A percentile compares a stretch with the other conserved stretches of the same genome.
phyloP scores from a whole-genome alignment of 805 yeast species.

The Yarrowia hollandica region DNA sequence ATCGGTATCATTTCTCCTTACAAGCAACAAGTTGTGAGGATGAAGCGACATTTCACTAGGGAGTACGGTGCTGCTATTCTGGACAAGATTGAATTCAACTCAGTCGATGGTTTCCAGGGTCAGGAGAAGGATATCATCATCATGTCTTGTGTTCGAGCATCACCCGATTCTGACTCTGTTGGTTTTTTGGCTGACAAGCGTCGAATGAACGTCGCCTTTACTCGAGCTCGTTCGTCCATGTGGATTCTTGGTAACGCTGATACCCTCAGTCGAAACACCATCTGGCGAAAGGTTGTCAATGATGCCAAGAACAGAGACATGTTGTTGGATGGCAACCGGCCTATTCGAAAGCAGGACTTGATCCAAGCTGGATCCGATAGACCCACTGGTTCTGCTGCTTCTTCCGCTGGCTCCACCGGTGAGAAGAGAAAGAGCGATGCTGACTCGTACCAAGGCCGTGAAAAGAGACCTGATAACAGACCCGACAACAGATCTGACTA shows the following conservation, averaged over 20 bases:
- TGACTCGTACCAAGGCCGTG: neutral
- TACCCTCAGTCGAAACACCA: slow-evolving; percentile 62
- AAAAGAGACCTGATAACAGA: slow-evolving; percentile 1
- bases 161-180: slow-evolving; percentile 54
- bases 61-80: slow-evolving; percentile 64
- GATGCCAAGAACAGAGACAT: slow-evolving; percentile 32
- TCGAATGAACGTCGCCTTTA: slow-evolving; percentile 95
- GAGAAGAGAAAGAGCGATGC: neutral
- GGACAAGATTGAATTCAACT: slow-evolving; percentile 78
- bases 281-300: slow-evolving; percentile 70
- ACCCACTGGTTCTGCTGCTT: neutral
- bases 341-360: slow-evolving; percentile 1
- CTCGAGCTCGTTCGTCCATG: slow-evolving; percentile 87
- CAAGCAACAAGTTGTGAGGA: slow-evolving; percentile 72
- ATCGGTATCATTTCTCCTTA: slow-evolving; percentile 95
- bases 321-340: neutral
- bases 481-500: neutral
- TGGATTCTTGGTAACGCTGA: slow-evolving; percentile 85
- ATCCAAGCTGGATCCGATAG: neutral
- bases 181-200: slow-evolving; percentile 90
- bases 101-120: slow-evolving; percentile 98
- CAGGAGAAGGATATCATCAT: slow-evolving; percentile 94
- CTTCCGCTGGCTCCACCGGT: too few species aligned
- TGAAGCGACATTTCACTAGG: slow-evolving; percentile 58
- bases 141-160: slow-evolving; percentile 94